Evolutionary conservation across 2,329 filamentous ascomycete species (phyloP), one percentile per base, ranked within the genome.

Genomic region (Fusarium sp.): DNA sequence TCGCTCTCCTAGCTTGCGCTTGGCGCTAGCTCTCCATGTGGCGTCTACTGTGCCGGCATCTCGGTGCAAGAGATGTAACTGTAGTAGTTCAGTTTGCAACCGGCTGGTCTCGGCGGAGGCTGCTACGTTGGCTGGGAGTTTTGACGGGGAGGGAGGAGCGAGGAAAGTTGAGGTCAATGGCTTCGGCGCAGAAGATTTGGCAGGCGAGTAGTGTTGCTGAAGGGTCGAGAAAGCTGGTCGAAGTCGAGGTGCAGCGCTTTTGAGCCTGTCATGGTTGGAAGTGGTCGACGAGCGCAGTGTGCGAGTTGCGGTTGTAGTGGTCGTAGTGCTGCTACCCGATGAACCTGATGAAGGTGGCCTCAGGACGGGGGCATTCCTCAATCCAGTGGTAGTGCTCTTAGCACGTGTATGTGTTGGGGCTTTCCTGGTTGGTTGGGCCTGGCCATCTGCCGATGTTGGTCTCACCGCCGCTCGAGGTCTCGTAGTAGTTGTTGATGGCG

Each of bases 131-230:
- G 85, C 82, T 7, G 89, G 87, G 4, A 87, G 82, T 72, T 90
- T 89, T 31, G 86, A 87, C 1, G 89, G 88, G 4, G 88, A 87
- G 0, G 88, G 85, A 1, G 88, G 87, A 19, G 86, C 87, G 44
- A 90, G 84, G 77, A 83, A 85, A 40, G 84, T 82, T 15, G 87
- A 81, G 0, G 87, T 87, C n/a, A 88, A 81, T 7, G 89, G 88
- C 64, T 92, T 92, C 1, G 89, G 87, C 1, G 86, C 84, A 10
- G 83, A 79, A 6, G 82, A 83, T 73, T 91, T 91, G 44, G 87
- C 86, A 0, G 90, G 90, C 28, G 88, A 90, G 79, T 87, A 91
- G 78, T 91, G 88, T 70, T 92, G 89, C 70, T 92, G 89, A 39
- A 88, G 84, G 1, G 86, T 90, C 47, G 83, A 87, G 77, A 91